Percentiles rank a stretch among this genome's conserved stretches.
Conservation (phyloP, 495 filamentous ascomycete genomes). For the Penicillium dipodomyicola region DNA sequence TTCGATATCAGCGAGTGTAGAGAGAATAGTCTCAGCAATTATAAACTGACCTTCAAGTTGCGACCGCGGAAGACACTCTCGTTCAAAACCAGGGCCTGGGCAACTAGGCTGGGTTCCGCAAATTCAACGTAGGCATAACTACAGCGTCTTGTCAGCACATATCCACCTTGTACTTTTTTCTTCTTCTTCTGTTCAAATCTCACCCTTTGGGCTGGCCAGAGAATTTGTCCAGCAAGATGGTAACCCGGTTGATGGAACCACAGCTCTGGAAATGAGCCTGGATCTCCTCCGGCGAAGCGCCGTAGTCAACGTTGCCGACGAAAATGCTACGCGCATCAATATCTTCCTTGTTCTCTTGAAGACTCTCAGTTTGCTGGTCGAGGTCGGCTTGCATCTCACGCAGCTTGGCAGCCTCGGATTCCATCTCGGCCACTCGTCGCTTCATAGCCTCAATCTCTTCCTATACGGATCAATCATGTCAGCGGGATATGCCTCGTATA, state of each 20-base stretch:
- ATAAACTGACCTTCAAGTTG: constrained; percentile 75
- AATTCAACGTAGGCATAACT: constrained; percentile 99
- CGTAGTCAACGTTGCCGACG: constrained; percentile 98
- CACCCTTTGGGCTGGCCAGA: constrained; percentile 98
- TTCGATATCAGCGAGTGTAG: constrained; percentile 7
- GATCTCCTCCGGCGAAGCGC: constrained; percentile 95
- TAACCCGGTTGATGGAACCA: constrained; percentile 96
- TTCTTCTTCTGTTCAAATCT: constrained; percentile 25
- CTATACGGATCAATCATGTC: constrained; percentile 37
- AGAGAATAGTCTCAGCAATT: neutral
- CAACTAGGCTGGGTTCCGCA: constrained; percentile 88
- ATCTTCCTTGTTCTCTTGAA: constrained; percentile 92
- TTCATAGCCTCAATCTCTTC: constrained; percentile 99
- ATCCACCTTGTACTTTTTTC: constrained; percentile 9
- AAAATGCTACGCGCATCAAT: constrained; percentile 95
- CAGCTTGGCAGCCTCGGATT: constrained; percentile 92
- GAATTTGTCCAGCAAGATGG: constrained; percentile 96
- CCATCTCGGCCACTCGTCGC: constrained; percentile 96
- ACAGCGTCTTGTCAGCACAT: constrained; percentile 46
- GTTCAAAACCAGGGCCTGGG: constrained; percentile 90
- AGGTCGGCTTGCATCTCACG: constrained; percentile 93
- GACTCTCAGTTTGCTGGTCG: constrained; percentile 77
- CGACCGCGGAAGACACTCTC: constrained; percentile 95
- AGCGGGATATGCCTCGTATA: constrained; percentile 6
- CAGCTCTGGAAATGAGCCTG: constrained; percentile 98